phyloP scores from a whole-genome alignment of 352 stramenopile genomes.

The Aphanomyces cochlioides region DNA sequence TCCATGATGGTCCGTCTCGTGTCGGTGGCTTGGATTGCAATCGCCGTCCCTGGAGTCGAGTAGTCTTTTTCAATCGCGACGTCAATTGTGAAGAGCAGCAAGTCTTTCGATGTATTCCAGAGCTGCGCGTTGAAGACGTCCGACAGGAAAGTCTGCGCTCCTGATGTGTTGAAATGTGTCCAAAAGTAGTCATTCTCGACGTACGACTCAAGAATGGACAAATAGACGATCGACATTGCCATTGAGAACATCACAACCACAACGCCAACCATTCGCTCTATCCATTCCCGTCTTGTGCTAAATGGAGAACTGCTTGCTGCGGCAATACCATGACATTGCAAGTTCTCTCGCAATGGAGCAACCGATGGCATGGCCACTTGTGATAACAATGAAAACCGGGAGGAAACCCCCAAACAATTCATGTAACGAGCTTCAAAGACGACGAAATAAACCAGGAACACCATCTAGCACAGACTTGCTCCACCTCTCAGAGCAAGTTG shows the following conservation, averaged over 20 bases:
- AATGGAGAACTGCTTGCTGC: no score
- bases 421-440: no score
- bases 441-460: no score
- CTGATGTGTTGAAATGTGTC: slow-evolving; percentile 11
- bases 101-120: background rate
- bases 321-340: no score
- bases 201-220: background rate
- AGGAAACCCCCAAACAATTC: no score
- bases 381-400: no score
- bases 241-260: background rate
- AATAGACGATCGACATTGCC: background rate
- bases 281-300: background rate
- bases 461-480: no score
- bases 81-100: background rate
- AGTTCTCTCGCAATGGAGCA: no score
- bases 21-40: background rate
- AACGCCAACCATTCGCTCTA: background rate
- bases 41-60: background rate
- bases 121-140: slow-evolving; percentile 23
- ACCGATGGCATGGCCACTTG: no score
- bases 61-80: slow-evolving; percentile 2
- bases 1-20: background rate
- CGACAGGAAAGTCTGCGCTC: slow-evolving; percentile 3
- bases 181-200: slow-evolving; percentile 22
- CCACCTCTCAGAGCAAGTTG: no score